Percentiles rank a stretch among this genome's conserved stretches.
phyloP scores from a whole-genome alignment of 1,139 yeast genomes.

The Kazachstania sp. region DNA sequence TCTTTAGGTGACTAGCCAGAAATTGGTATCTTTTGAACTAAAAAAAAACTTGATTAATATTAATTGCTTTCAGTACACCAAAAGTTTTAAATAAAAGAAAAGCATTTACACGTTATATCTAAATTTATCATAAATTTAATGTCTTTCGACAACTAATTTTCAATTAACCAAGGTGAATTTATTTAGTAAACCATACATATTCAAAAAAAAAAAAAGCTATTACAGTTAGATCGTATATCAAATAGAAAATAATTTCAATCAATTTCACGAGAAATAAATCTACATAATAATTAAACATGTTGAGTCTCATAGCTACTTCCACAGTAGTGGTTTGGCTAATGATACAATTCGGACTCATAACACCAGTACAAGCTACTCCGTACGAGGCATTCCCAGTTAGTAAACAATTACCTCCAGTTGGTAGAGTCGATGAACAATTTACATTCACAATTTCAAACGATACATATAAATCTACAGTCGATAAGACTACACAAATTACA shows the following conservation, averaged over 20 bases:
- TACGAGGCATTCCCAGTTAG: slow-evolving; percentile 71
- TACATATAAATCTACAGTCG: slow-evolving; percentile 51
- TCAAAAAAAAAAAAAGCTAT: too few species aligned
- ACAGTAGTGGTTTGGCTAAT: neutral
- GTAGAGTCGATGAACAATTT: slow-evolving; percentile 57
- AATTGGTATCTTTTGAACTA: too few species aligned
- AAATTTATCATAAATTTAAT: neutral
- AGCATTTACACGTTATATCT: neutral
- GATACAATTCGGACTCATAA: neutral
- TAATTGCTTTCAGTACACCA: neutral
- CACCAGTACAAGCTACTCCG: slow-evolving; percentile 25
- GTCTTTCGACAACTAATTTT: neutral
- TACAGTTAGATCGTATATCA: too few species aligned
- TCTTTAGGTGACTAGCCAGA: too few species aligned
- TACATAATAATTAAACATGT: neutral
- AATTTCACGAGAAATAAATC: too few species aligned
- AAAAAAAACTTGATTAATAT: too few species aligned
- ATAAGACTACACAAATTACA: slow-evolving; percentile 36
- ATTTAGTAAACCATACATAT: neutral
- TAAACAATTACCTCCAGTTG: slow-evolving; percentile 82
- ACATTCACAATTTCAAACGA: slow-evolving; percentile 61
- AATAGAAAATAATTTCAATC: too few species aligned
- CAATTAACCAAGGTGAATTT: neutral
- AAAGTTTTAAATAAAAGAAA: neutral
- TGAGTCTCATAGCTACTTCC: neutral